A percentile compares a stretch with the other conserved stretches of the same genome.
phyloP scores from a whole-genome alignment of 371 early-diverging fungal genomes.

The Apophysomyces sp. region DNA sequence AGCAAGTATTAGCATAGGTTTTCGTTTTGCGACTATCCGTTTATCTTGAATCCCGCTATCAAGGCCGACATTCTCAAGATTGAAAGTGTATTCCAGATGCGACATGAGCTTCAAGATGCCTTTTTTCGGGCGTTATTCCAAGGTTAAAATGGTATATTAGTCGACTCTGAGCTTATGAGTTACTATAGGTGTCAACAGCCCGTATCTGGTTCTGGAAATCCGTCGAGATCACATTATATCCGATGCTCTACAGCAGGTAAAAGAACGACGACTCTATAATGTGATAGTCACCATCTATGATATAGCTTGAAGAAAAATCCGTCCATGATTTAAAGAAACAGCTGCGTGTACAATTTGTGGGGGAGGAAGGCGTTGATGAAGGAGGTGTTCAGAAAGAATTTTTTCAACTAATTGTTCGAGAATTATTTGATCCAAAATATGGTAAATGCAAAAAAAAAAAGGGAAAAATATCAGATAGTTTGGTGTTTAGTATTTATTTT shows the following conservation, averaged over 20 bases:
- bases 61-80: constrained; percentile 82
- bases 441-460: constrained; percentile 39
- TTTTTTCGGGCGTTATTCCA: constrained; percentile 88
- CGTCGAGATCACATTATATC: constrained; percentile 75
- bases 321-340: constrained; percentile 85
- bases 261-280: background rate
- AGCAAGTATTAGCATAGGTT: constrained; percentile 38
- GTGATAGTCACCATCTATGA: background rate
- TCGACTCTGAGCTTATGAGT: background rate
- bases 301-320: constrained; percentile 72
- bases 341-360: constrained; percentile 86
- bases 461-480: background rate
- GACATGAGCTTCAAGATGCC: constrained; percentile 67
- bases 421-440: constrained; percentile 90
- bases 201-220: constrained; percentile 84
- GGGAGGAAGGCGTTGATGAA: constrained; percentile 87
- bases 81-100: constrained; percentile 80
- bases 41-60: constrained; percentile 72
- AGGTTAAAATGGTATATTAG: constrained; percentile 18
- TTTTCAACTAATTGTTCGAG: constrained; percentile 87
- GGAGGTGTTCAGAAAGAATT: constrained; percentile 98
- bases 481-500: background rate
- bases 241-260: constrained; percentile 72
- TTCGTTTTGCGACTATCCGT: constrained; percentile 81
- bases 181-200: constrained; percentile 76